These are phyloP conservation scores for Microdochium bolleyi DNA, from an alignment of 2,329 filamentous ascomycete genomes.

Conservation along the genomic window DNA sequence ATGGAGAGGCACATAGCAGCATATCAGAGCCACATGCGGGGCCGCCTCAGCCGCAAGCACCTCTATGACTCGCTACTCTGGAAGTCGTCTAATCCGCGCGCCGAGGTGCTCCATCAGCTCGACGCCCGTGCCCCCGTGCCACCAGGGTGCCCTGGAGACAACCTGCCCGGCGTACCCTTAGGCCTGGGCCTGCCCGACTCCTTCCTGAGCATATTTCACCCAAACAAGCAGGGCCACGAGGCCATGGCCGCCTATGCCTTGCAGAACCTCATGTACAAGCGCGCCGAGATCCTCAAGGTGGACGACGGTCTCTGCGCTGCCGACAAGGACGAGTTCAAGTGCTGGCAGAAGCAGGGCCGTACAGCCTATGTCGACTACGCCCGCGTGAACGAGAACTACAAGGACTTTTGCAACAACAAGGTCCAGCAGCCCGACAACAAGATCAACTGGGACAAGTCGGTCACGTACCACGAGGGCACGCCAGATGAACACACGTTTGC, in stretches of 20 bases:
- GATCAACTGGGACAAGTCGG: conserved; percentile 10
- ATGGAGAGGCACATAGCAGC: background rate
- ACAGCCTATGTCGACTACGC: conserved; percentile 13
- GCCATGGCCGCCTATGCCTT: conserved; percentile 19
- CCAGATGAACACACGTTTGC: conserved; percentile 16
- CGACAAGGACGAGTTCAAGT: conserved; percentile 13
- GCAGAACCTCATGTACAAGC: conserved; percentile 9
- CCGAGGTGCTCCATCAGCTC: conserved; percentile 12
- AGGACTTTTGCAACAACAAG: conserved; percentile 17
- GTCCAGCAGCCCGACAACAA: conserved; percentile 7
- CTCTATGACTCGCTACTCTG: conserved; percentile 15
- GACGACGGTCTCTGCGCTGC: conserved; percentile 4
- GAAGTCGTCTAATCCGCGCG: conserved; percentile 12
- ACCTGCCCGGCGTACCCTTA: conserved; percentile 3
- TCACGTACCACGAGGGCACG: conserved; percentile 16
- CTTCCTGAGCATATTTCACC: conserved; percentile 22
- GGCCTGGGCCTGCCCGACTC: conserved; percentile 20
- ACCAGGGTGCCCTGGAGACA: conserved; percentile 17
- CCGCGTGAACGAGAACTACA: conserved; percentile 14
- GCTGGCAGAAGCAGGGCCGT: conserved; percentile 14
- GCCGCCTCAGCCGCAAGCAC: conserved; percentile 2
- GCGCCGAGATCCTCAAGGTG: conserved; percentile 11
- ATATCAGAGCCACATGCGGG: conserved; percentile 1
- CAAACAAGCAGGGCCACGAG: conserved; percentile 18
- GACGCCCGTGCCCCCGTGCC: conserved; percentile 13